Base-by-base conservation (phyloP, 768 basidiomycete species). In the Suillus clintonianus region DNA sequence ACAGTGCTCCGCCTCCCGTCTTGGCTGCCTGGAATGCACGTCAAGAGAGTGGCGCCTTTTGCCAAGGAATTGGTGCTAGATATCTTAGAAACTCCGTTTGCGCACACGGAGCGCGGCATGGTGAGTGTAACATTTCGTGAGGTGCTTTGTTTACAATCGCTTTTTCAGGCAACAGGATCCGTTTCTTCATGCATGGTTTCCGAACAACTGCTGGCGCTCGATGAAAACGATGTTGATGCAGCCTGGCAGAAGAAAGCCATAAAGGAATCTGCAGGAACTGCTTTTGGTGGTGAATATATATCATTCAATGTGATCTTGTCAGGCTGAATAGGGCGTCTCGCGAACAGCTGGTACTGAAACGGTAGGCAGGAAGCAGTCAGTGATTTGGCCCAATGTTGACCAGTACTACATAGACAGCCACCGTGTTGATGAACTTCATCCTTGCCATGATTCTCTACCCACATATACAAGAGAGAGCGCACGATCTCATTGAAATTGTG, bases 401-500 rank as follows among this genome's bases (percentile, higher is more conserved):
- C 11, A 27, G 9, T 41, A 43, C 27, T n/a, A 27, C 27, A 27
- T 11, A 62, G 62, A 62, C 62, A 30, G 45, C 53, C n/a, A 34
- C 30, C 9, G 36, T 22, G 27, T 47, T 55, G 30, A 37, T 42
- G 63, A 61, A 27, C 66, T 62, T 67, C 32, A 37, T 58, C 19
- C 41, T 65, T 43, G 68, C 67, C 3, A 65, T 69, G 65, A 32
- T 51, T 39, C 60, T 61, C 7, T 54, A 64, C 48, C 63, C 67
- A 7, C 39, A 67, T 7, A 53, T 60, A 5, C 63, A 64, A 48
- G 27, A 62, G 32, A 47, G 57, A 22, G 67, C 66, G 2, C 63
- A 68, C 15, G 15, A 34, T 41, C 63, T 68, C 34, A 64, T 68
- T 22, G 63, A 67, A 30, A 11, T 5, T 13, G 59, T 68, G 5